These are phyloP conservation scores for Cutaneotrichosporon cyanovorans DNA, from an alignment of 1,284 basidiomycete species.

Conservation along the genomic window DNA sequence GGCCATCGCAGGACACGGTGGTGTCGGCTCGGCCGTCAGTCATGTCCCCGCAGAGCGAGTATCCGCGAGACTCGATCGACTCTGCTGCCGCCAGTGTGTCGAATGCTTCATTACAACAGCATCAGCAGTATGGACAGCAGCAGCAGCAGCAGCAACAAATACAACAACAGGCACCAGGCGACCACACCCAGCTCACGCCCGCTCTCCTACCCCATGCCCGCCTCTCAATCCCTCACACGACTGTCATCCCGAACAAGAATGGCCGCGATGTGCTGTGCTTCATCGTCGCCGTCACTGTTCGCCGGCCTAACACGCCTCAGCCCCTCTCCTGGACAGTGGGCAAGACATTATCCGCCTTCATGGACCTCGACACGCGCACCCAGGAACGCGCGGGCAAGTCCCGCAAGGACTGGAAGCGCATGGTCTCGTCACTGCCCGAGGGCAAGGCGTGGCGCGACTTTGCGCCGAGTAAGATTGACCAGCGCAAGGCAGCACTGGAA, in stretches of 20 bases:
- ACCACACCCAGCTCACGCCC: conserved; percentile 23
- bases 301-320: conserved; percentile 34
- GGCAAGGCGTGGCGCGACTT: conserved; percentile 92
- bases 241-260: conserved; percentile 37
- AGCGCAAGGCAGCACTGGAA: conserved; percentile 81
- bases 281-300: conserved; percentile 36
- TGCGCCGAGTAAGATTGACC: conserved; percentile 91
- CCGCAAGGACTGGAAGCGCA: conserved; percentile 61
- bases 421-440: conserved; percentile 77
- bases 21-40: conserved; percentile 8
- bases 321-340: conserved; percentile 75
- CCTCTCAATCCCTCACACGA: conserved; percentile 39
- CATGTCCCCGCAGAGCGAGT: not conserved
- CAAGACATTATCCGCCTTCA: conserved; percentile 86
- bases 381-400: conserved; percentile 54
- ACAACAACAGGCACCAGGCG: conserved; percentile 8
- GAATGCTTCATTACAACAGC: conserved; percentile 1
- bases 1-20: conserved; percentile 23
- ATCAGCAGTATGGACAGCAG: no score
- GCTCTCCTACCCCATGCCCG: conserved; percentile 38
- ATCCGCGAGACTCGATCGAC: conserved; percentile 11
- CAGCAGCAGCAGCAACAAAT: no score
- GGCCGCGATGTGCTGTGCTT: conserved; percentile 45
- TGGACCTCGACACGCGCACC: conserved; percentile 62
- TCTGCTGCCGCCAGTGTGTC: not conserved